These are phyloP conservation scores for Wickerhamiella occidentalis DNA, from an alignment of 805 yeast genomes.

Conservation along the genomic window DNA sequence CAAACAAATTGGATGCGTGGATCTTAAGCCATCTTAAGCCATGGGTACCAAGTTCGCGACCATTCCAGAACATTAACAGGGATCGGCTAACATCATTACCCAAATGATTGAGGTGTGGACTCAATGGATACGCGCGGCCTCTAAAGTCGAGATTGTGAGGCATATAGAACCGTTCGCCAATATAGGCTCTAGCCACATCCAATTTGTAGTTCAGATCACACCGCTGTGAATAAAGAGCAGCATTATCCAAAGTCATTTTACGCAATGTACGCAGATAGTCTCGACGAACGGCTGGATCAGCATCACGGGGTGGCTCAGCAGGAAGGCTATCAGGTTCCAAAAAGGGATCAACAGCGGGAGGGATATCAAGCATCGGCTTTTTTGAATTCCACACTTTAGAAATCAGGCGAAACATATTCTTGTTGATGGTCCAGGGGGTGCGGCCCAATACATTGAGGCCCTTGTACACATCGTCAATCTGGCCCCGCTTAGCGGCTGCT, in stretches of 20 bases:
- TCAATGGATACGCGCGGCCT: conserved; percentile 53
- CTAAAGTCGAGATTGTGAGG: conserved; percentile 56
- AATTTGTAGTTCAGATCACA: conserved; percentile 89
- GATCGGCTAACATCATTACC: conserved; percentile 52
- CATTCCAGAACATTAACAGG: conserved; percentile 48
- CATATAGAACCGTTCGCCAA: conserved; percentile 48
- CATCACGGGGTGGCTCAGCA: conserved; percentile 42
- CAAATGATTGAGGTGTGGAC: conserved; percentile 52
- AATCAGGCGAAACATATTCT: conserved; percentile 52
- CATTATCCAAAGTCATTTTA: conserved; percentile 44
- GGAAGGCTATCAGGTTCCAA: conserved; percentile 38
- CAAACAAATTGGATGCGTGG: conserved; percentile 49
- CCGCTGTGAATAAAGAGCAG: conserved; percentile 67
- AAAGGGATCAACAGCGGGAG: conserved; percentile 35
- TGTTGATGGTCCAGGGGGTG: conserved; percentile 89
- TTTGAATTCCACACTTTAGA: conserved; percentile 83
- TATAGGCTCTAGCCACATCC: conserved; percentile 87
- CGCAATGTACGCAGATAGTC: conserved; percentile 58
- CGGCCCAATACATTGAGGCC: conserved; percentile 79
- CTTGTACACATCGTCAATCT: conserved; percentile 52
- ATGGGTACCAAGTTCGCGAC: conserved; percentile 38
- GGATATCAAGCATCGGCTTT: conserved; percentile 56
- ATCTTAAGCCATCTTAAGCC: conserved; percentile 52
- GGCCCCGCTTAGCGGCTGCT: conserved; percentile 65
- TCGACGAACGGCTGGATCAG: conserved; percentile 60